Evolutionary conservation across 208 protist genomes (phyloP), one percentile per base, ranked within the genome.

Genomic region (Perkinsela sp.): DNA sequence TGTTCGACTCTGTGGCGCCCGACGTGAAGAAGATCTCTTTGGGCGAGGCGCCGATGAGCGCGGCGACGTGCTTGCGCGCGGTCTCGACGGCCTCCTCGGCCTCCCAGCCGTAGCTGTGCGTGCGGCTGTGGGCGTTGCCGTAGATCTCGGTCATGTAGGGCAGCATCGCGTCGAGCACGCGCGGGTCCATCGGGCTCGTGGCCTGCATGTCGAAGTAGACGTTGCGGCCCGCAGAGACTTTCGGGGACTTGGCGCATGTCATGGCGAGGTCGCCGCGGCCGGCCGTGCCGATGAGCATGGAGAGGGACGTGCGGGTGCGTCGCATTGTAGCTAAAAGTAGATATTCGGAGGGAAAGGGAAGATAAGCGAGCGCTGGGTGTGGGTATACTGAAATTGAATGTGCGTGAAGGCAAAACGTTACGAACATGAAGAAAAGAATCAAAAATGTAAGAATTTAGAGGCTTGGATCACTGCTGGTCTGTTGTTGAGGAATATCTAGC

Each of bases 11-110:
- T n/a, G 96, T 98, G 13, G 96, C 96, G 32, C 96, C 96, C 66
- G 85, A 94, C n/a, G 96, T 99, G 80, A 99, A 99, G 70, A 99
- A 83, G 31, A 99, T 89, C 72, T 98, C 96, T 73, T 97, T 97
- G 1, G 94, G 75, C 70, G 87, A 85, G 1, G 92, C 90, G 0
- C 89, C 84, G 71, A 99, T 95, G 31, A 98, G 73, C 1, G 75
- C 66, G 1, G 84, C 85, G 32, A 92, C 86, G 70, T 93, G 82
- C 71, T 76, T 78, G 66, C 95, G 83, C 16, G 96, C 95, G 69
- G 76, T 79, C 74, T 99, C 96, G 6, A 98, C 91, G 0, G 85
- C 87, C 30, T 88, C 83, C 72, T 93, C 84, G 1, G 93, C 74
- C 32, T 83, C 82, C 94, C 95, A 98, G 67, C 97, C 96, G 75